Conservation (phyloP, 495 filamentous ascomycete species). For the Neurospora sublineolata region DNA sequence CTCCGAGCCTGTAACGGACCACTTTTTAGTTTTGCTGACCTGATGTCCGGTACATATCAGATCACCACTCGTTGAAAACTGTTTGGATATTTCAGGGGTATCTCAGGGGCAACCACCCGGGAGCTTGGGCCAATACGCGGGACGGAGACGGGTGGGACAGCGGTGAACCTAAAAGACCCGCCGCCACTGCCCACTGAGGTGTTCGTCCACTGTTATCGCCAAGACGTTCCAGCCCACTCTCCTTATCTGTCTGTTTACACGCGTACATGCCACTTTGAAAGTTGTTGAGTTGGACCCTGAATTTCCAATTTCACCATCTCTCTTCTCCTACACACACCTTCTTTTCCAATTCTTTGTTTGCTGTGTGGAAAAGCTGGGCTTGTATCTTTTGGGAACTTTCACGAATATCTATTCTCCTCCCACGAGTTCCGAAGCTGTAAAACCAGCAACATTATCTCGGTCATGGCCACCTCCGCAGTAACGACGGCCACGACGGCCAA, state of each 20-base stretch:
- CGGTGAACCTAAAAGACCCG: neutral
- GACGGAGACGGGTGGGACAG: neutral
- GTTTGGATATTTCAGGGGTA: neutral
- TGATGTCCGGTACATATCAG: neutral
- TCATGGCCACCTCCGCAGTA: neutral
- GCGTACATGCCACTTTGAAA: neutral
- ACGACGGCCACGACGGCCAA: neutral
- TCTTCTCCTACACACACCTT: neutral
- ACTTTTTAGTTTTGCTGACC: neutral
- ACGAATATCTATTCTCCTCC: neutral
- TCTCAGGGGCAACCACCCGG: neutral
- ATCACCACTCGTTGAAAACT: neutral
- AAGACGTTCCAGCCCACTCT: neutral
- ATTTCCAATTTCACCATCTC: neutral
- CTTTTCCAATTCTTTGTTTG: neutral
- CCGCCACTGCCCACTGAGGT: neutral
- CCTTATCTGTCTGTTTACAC: neutral
- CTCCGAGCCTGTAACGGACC: neutral
- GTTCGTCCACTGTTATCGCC: neutral
- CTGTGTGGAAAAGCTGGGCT: neutral
- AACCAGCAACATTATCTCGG: neutral
- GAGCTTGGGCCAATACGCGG: neutral
- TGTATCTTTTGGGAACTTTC: neutral
- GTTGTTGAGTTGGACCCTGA: neutral
- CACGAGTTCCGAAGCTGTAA: neutral